Conservation (phyloP, 2,329 filamentous ascomycete genomes). For the Lojkania enalia region DNA sequence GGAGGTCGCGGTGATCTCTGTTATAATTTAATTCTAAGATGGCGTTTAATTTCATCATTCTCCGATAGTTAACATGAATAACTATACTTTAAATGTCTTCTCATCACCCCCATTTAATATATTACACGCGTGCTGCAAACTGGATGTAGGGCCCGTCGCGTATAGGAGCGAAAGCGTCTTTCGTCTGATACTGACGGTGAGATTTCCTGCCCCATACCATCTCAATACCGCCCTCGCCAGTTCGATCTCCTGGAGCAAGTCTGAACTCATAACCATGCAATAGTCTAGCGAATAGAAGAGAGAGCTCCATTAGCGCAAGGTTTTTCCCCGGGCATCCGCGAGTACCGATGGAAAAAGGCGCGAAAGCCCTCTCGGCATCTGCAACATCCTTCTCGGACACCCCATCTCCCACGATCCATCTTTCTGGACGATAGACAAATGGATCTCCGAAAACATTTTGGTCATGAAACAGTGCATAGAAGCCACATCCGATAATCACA, state of each 20-base stretch:
- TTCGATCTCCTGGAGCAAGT: constrained; percentile 5
- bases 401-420: constrained; percentile 29
- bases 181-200: no score
- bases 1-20: no score
- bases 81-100: no score
- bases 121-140: no score
- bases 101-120: no score
- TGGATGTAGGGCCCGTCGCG: no score
- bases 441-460: constrained; percentile 9
- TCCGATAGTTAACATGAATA: no score
- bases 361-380: constrained; percentile 6
- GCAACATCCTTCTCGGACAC: constrained; percentile 10
- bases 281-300: constrained; percentile 8
- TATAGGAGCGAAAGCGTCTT: no score
- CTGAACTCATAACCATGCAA: constrained; percentile 10
- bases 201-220: constrained; percentile 11
- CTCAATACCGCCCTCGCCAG: constrained; percentile 6
- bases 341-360: constrained; percentile 10
- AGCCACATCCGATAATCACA: constrained; percentile 15
- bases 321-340: constrained; percentile 7
- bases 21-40: no score
- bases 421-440: constrained; percentile 9
- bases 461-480: constrained; percentile 15
- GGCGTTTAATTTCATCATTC: no score
- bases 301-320: constrained; percentile 11